Conservation (phyloP, 257 asterid species). For the Mentha longifolia region DNA sequence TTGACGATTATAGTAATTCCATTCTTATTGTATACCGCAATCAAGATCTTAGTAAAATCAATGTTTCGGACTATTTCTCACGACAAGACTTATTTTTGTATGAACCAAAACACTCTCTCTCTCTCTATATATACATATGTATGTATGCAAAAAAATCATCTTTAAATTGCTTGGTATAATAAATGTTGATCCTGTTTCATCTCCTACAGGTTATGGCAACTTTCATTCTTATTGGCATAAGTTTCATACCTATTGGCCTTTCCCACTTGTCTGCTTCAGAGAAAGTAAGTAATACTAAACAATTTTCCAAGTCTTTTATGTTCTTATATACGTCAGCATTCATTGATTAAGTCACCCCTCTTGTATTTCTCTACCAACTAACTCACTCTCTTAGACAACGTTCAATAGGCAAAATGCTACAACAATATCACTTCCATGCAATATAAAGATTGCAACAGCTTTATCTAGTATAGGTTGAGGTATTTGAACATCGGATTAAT, state of each 20-base stretch:
- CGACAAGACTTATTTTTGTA: no score
- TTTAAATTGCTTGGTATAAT: neutral
- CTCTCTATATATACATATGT: neutral
- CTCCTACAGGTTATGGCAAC: slow-evolving; percentile 65
- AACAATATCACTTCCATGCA: neutral
- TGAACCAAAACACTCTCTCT: neutral
- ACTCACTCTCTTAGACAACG: neutral
- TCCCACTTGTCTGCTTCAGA: slow-evolving; percentile 76
- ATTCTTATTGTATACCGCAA: no score
- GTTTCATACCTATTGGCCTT: slow-evolving; percentile 85
- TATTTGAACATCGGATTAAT: neutral
- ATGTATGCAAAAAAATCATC: no score
- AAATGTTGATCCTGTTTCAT: slow-evolving; percentile 17
- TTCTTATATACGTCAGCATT: no score
- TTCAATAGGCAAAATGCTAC: neutral
- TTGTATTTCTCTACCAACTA: neutral
- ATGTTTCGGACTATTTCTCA: no score
- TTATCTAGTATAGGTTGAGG: neutral
- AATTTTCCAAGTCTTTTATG: neutral
- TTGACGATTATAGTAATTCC: no score
- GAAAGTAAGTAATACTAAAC: slow-evolving; percentile 50
- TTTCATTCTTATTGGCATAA: slow-evolving; percentile 63
- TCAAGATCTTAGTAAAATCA: no score
- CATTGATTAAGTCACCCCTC: neutral
- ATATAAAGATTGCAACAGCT: neutral